These are phyloP conservation scores for Gracilaria domingensis DNA, from an alignment of 23 red algal genomes.

Conservation along the genomic window DNA sequence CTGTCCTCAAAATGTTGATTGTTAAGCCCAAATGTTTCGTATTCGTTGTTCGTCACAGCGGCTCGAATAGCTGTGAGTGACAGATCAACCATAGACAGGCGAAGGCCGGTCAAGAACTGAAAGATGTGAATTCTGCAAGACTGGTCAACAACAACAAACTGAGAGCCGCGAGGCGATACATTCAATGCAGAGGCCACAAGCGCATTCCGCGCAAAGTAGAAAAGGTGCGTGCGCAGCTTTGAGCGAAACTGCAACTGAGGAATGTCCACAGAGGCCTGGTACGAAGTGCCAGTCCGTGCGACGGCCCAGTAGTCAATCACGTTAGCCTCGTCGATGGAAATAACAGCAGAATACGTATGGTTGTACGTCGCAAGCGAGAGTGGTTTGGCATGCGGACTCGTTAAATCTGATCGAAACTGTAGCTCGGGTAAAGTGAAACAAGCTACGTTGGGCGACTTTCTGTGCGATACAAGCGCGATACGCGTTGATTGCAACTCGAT, in stretches of 20 bases:
- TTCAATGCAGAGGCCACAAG: background rate
- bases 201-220: slow-evolving; percentile 44
- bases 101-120: slow-evolving; percentile 23
- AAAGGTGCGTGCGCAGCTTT: slow-evolving; percentile 69
- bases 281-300: background rate
- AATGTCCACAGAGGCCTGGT: background rate
- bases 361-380: background rate
- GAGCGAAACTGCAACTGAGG: slow-evolving; percentile 55
- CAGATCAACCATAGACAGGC: slow-evolving; percentile 10
- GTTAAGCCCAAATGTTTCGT: slow-evolving; percentile 1
- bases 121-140: slow-evolving; percentile 8
- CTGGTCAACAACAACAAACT: slow-evolving; percentile 29
- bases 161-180: slow-evolving; percentile 36
- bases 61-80: background rate
- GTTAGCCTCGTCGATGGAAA: background rate
- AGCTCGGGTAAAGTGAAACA: background rate
- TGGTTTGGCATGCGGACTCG: background rate
- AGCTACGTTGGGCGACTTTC: background rate
- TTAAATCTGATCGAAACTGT: background rate
- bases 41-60: background rate
- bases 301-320: slow-evolving; percentile 14
- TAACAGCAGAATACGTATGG: background rate
- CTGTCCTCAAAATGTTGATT: slow-evolving; percentile 21
- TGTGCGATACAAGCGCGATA: slow-evolving; percentile 4
- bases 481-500: background rate